Base-by-base conservation (phyloP, 2,329 filamentous ascomycete genomes). In the Claviceps sorghi region DNA sequence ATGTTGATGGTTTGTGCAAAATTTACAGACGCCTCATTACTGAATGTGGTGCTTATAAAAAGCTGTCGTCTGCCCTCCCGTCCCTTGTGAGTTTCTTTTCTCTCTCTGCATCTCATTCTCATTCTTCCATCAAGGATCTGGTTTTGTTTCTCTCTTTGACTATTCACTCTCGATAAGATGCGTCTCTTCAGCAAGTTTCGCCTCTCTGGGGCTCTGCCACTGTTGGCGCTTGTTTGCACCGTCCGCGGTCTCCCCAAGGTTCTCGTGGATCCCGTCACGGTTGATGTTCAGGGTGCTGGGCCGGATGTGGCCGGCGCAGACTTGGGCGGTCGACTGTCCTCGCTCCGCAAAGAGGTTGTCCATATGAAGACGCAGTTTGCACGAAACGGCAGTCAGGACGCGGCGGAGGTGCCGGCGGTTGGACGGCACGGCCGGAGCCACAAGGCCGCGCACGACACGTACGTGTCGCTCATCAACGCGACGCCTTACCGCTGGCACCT, bases 401-500 rank as follows among this genome's bases (percentile, higher is more conserved):
- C 3, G 2, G 4, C 36, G 15, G 17, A 49, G 3, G 13, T 15
- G 11, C 15, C n/a, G 17, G 8, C 40, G 15, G 7, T 36, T n/a
- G 7, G 32, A 29, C 47, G 32, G 11, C 2, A 30, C 21, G 34
- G 50, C n/a, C 41, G 51, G 17, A 21, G 42, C 17, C 42, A 38
- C 22, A 8, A 34, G 5, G n/a, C 47, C 17, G 32, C 26, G 22
- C 40, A 53, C 2, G 53, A 57, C 41, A 60, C 58, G 17, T 52
- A 48, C 47, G 51, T 67, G 36, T 56, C 53, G 2, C 52, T 68
- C 46, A 54, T 67, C 60, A 68, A 68, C 52, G 60, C 58, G n/a
- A 67, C 63, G 6, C 65, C 65, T 2, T 67, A 64, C 54, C 52
- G 46, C 30, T 68, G 64, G 64, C 40, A 44, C 7, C 58, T 51